A percentile compares a stretch with the other conserved stretches of the same genome.
phyloP scores from a whole-genome alignment of 495 filamentous ascomycete genomes.

The Penicillium parvum region DNA sequence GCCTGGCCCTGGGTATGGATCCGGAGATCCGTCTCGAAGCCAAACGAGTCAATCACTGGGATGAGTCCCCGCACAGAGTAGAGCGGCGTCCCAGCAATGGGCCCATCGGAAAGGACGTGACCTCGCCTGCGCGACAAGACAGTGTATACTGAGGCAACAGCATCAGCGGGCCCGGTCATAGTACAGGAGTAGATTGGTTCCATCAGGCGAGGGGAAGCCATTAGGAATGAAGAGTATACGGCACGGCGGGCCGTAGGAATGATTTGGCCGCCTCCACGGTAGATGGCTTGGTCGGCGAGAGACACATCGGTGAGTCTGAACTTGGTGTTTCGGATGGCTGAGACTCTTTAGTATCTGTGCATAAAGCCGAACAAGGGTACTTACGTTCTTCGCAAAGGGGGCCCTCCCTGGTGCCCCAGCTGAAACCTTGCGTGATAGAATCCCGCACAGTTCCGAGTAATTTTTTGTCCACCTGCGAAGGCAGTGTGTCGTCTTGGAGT shows the following conservation, averaged over 20 bases:
- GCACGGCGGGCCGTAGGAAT: slow-evolving; percentile 90
- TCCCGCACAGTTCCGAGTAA: slow-evolving; percentile 83
- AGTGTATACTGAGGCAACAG: slow-evolving; percentile 84
- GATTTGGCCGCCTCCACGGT: slow-evolving; percentile 92
- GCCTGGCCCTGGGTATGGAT: slow-evolving; percentile 95
- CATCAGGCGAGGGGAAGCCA: slow-evolving; percentile 94
- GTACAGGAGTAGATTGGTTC: slow-evolving; percentile 89
- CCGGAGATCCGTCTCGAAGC: slow-evolving; percentile 93
- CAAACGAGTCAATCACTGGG: slow-evolving; percentile 94
- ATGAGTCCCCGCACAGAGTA: slow-evolving; percentile 87
- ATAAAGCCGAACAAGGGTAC: slow-evolving; percentile 27
- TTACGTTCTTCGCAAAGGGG: slow-evolving; percentile 97
- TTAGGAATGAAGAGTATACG: slow-evolving; percentile 91
- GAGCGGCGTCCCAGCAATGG: slow-evolving; percentile 91
- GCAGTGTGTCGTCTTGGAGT: slow-evolving; percentile 91
- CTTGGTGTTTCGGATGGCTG: slow-evolving; percentile 92
- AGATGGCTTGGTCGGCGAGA: slow-evolving; percentile 84
- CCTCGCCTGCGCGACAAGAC: slow-evolving; percentile 83
- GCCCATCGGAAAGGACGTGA: slow-evolving; percentile 88
- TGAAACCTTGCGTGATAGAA: slow-evolving; percentile 89
- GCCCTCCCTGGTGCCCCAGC: slow-evolving; percentile 91
- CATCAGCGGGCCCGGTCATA: slow-evolving; percentile 90
- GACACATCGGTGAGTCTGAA: slow-evolving; percentile 91
- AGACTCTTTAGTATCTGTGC: not conserved
- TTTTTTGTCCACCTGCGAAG: slow-evolving; percentile 85